phyloP scores from a whole-genome alignment of 345 rosid genomes.

The Nasturtium officinale region DNA sequence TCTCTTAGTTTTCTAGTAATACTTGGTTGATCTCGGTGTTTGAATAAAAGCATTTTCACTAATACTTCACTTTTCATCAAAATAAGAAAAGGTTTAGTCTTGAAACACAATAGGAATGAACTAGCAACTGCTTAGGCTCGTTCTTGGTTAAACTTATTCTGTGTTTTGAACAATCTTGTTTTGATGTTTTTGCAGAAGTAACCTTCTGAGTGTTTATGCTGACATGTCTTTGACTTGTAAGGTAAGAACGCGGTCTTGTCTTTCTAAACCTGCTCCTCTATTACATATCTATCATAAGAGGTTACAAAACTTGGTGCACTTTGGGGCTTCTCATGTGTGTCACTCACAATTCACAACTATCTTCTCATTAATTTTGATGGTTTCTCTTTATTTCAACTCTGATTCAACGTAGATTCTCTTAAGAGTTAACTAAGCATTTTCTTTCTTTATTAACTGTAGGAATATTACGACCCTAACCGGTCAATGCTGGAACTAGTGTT shows the following conservation, averaged over 20 bases:
- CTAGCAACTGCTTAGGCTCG: background rate
- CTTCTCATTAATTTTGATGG: background rate
- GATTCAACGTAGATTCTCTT: background rate
- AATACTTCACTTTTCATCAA: background rate
- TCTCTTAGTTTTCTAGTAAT: too few relatives aligned
- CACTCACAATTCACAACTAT: background rate
- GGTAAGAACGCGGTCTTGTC: slow-evolving; percentile 46
- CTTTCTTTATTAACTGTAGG: slow-evolving; percentile 47
- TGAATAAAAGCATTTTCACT: background rate
- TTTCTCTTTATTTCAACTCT: background rate
- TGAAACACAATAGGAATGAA: background rate
- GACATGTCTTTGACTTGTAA: slow-evolving; percentile 96
- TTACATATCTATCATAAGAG: background rate
- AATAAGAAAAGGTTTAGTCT: background rate
- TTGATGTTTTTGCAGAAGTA: slow-evolving; percentile 63
- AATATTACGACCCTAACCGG: slow-evolving; percentile 80
- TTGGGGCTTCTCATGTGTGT: background rate
- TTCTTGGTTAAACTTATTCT: background rate
- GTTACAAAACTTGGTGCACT: slow-evolving; percentile 1
- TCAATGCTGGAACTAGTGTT: slow-evolving; percentile 97
- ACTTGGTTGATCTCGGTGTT: background rate
- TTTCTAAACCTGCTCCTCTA: background rate
- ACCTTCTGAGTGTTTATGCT: slow-evolving; percentile 90
- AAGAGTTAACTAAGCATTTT: background rate
- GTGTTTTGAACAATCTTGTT: slow-evolving; percentile 3